Evolutionary conservation across 2,329 filamentous ascomycete species (phyloP).

Genomic region (Alternaria solani): DNA sequence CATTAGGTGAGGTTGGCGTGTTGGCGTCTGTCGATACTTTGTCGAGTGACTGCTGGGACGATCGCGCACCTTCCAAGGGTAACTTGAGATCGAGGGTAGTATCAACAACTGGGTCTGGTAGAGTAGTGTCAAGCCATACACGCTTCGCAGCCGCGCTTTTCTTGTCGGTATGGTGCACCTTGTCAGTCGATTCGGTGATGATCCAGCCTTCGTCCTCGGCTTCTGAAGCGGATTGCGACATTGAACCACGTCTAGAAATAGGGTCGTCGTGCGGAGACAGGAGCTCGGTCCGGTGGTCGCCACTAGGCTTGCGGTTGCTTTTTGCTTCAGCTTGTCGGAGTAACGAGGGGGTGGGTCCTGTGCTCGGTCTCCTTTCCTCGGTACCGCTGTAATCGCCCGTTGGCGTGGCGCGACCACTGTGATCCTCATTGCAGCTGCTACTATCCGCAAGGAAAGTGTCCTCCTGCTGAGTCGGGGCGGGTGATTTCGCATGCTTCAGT

Average conservation of each 20-base stretch:
- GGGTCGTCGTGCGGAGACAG: slow-evolving; percentile 33
- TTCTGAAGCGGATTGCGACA: slow-evolving; percentile 44
- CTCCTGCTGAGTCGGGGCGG: slow-evolving; percentile 42
- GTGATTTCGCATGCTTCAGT: slow-evolving; percentile 44
- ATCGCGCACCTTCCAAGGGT: slow-evolving; percentile 50
- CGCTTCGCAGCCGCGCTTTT: slow-evolving; percentile 41
- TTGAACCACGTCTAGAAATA: slow-evolving; percentile 22
- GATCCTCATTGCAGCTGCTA: slow-evolving; percentile 61
- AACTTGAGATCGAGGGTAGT: slow-evolving; percentile 45
- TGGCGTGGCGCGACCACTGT: slow-evolving; percentile 47
- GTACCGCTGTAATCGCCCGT: slow-evolving; percentile 34
- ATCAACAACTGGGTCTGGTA: slow-evolving; percentile 42
- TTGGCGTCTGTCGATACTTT: slow-evolving; percentile 48
- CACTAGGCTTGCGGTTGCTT: slow-evolving; percentile 33
- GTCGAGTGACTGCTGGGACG: slow-evolving; percentile 47
- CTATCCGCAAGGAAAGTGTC: slow-evolving; percentile 63
- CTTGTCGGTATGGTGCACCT: slow-evolving; percentile 26
- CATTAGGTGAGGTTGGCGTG: slow-evolving; percentile 53
- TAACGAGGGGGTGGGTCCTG: slow-evolving; percentile 41
- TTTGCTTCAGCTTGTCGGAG: slow-evolving; percentile 32
- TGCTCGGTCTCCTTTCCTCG: slow-evolving; percentile 41
- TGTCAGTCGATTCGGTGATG: slow-evolving; percentile 41
- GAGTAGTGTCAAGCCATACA: slow-evolving; percentile 53
- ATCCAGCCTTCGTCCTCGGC: slow-evolving; percentile 52
- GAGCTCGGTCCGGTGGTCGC: slow-evolving; percentile 36